Evolutionary conservation across 179 eudicot genomes (phyloP).

Genomic region (Carnegiea gigantea): DNA sequence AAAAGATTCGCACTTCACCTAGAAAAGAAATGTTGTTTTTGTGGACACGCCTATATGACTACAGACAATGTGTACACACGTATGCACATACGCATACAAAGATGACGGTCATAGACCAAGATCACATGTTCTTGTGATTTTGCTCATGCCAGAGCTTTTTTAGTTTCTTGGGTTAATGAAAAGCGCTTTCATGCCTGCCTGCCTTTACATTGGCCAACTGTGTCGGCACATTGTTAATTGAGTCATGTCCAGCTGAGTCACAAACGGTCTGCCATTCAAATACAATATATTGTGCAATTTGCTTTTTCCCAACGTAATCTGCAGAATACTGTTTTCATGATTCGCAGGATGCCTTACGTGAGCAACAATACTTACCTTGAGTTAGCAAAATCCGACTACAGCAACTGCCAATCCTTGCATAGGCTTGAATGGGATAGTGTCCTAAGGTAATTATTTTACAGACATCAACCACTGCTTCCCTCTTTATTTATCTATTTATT

Average conservation of each 20-base stretch:
- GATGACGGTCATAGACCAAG: too few species aligned
- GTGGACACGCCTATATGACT: too few species aligned
- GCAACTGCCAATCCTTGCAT: slow-evolving; percentile 67
- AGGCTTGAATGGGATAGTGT: slow-evolving; percentile 62
- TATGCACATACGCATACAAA: too few species aligned
- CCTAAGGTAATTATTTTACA: slow-evolving; percentile 41
- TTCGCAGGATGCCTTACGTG: slow-evolving; percentile 70
- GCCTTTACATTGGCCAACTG: slow-evolving; percentile 6
- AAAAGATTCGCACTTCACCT: too few species aligned
- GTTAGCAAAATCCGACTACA: slow-evolving; percentile 76
- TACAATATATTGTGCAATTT: background rate
- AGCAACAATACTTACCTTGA: slow-evolving; percentile 69
- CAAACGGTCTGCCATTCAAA: slow-evolving; percentile 21
- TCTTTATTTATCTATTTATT: too few species aligned
- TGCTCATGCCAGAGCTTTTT: background rate
- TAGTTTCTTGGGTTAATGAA: background rate
- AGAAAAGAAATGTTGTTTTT: too few species aligned
- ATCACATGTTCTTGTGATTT: too few species aligned
- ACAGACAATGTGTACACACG: too few species aligned
- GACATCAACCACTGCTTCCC: too few species aligned
- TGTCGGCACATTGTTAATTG: background rate
- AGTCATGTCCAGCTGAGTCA: background rate
- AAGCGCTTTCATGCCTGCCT: background rate
- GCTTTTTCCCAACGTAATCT: background rate
- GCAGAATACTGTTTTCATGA: background rate